Percentiles rank a stretch among this genome's conserved stretches.
Conservation (phyloP, 441 rosid species). For the Corymbia calophylla region DNA sequence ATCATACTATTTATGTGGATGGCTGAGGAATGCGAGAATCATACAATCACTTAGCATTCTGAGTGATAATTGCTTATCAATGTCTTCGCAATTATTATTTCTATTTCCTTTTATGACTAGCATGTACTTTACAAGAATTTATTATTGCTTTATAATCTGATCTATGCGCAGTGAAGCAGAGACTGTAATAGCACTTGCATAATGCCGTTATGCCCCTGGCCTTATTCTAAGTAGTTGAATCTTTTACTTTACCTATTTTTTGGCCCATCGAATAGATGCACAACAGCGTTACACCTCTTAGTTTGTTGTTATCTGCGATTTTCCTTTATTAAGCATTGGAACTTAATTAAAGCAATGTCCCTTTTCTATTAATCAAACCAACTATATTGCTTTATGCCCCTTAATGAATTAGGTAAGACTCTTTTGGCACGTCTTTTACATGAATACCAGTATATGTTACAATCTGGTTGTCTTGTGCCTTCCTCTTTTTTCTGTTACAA, state of each 20-base stretch:
- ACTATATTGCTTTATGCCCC: neutral
- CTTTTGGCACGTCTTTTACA: neutral
- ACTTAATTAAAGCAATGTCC: neutral
- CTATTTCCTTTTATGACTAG: neutral
- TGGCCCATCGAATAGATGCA: neutral
- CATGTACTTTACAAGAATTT: neutral
- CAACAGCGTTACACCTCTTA: neutral
- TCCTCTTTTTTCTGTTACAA: neutral
- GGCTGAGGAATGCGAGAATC: no score
- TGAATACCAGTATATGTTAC: neutral
- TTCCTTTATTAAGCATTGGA: neutral
- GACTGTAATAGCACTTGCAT: neutral
- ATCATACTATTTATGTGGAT: neutral
- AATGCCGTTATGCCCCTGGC: neutral
- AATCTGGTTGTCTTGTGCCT: neutral
- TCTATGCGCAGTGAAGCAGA: neutral
- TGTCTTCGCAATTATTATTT: neutral
- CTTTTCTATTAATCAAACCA: neutral
- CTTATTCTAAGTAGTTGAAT: neutral
- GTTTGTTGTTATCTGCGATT: neutral
- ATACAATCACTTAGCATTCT: no score
- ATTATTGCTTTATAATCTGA: neutral
- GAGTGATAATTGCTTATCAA: neutral
- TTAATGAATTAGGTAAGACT: neutral
- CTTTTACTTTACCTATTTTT: neutral